phyloP scores from a whole-genome alignment of 441 rosid genomes.

The Croton laevigatus region DNA sequence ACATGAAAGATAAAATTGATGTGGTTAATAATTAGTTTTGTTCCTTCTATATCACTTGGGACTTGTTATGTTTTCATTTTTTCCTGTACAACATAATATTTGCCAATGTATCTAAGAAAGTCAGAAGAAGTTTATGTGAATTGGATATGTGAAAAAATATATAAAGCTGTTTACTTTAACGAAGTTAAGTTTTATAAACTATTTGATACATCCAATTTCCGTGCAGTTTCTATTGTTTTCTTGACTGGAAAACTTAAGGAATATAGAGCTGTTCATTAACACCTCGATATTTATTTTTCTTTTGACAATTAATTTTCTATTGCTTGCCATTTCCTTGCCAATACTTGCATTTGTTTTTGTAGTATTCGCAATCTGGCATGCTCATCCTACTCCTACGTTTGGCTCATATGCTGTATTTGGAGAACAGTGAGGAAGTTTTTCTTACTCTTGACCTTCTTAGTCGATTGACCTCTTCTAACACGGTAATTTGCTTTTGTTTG shows the following conservation, averaged over 20 bases:
- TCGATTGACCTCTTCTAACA: slow-evolving; percentile 77
- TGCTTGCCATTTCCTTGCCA: slow-evolving; percentile 1
- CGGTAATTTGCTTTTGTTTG: slow-evolving; percentile 56
- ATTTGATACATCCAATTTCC: neutral
- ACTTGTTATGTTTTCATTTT: neutral
- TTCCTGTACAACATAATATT: neutral
- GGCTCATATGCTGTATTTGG: slow-evolving; percentile 60
- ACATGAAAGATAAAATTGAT: slow-evolving; percentile 3
- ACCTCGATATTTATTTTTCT: neutral
- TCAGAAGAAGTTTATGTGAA: slow-evolving; percentile 2
- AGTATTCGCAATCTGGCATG: slow-evolving; percentile 75
- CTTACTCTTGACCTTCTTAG: slow-evolving; percentile 68
- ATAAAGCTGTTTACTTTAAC: neutral
- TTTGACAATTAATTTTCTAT: neutral
- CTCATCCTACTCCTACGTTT: slow-evolving; percentile 73
- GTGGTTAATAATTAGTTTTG: neutral
- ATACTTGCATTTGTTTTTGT: slow-evolving; percentile 22
- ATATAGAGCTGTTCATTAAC: neutral
- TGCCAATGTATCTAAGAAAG: neutral
- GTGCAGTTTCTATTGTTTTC: neutral
- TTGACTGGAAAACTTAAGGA: neutral
- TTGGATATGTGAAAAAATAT: neutral
- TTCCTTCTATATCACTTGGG: neutral
- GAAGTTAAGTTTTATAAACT: neutral
- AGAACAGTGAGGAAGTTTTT: slow-evolving; percentile 55